Conservation (phyloP, 495 filamentous ascomycete species). For the Aspergillus diversus region DNA sequence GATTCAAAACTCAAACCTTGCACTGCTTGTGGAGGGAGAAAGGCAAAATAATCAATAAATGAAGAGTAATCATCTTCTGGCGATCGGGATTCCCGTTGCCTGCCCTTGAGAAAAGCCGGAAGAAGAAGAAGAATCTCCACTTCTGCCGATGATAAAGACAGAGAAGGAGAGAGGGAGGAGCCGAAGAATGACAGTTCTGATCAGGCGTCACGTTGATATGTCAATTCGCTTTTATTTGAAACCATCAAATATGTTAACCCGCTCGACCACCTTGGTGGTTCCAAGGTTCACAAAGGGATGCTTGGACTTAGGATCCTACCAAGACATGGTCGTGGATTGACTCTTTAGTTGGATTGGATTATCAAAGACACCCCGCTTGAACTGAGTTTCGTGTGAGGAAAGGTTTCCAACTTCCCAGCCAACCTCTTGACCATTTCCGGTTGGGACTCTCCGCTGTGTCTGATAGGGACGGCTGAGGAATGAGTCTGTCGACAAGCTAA, state of each 20-base stretch:
- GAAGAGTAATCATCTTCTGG: conserved; percentile 3
- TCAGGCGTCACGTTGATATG: conserved; percentile 4
- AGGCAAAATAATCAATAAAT: conserved; percentile 23
- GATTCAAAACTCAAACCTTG: too few species aligned
- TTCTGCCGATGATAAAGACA: not conserved
- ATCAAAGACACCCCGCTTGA: conserved; percentile 8
- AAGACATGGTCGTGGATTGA: conserved; percentile 4
- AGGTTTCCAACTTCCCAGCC: not conserved
- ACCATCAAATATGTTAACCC: conserved; percentile 19
- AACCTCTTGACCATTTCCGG: not conserved
- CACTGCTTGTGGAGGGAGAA: conserved; percentile 4
- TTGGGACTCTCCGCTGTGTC: conserved; percentile 3
- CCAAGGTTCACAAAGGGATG: conserved; percentile 20
- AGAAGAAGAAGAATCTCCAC: conserved; percentile 17
- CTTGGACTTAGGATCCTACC: conserved; percentile 4
- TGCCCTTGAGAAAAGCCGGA: conserved; percentile 20
- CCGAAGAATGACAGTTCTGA: conserved; percentile 20
- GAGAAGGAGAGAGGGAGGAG: conserved; percentile 3
- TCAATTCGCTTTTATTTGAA: conserved; percentile 14
- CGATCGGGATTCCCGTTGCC: conserved; percentile 26
- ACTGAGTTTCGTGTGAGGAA: conserved; percentile 1
- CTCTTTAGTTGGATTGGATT: not conserved
- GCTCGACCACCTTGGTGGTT: conserved; percentile 3
- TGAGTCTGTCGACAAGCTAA: conserved; percentile 21
- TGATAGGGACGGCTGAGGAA: conserved; percentile 25